Conservation (phyloP, 2,329 filamentous ascomycete genomes). For the Chaetomium strumarium region DNA sequence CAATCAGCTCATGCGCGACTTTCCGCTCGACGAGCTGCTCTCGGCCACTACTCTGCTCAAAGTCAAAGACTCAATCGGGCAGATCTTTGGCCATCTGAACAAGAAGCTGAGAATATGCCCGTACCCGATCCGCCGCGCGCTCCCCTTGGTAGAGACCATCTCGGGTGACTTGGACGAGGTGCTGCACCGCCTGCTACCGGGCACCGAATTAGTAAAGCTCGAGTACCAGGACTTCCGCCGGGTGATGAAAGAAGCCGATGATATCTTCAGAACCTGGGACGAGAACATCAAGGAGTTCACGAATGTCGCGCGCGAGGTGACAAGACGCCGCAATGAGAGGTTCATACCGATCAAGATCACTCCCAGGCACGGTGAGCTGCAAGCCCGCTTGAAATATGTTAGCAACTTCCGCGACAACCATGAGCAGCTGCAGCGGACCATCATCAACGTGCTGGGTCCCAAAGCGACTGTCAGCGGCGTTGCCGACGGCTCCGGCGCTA, state of each 20-base stretch:
- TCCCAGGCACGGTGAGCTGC: slow-evolving; percentile 79
- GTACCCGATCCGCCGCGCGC: slow-evolving; percentile 85
- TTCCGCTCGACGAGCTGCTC: slow-evolving; percentile 88
- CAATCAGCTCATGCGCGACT: slow-evolving; percentile 97
- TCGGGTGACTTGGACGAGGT: slow-evolving; percentile 86
- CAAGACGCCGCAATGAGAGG: slow-evolving; percentile 86
- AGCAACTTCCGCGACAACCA: slow-evolving; percentile 93
- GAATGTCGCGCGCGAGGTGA: slow-evolving; percentile 92
- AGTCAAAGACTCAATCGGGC: slow-evolving; percentile 77
- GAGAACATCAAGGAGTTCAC: slow-evolving; percentile 97
- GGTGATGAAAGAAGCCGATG: slow-evolving; percentile 76
- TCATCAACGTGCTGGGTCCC: slow-evolving; percentile 90
- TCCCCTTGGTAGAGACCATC: slow-evolving; percentile 94
- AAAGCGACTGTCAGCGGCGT: slow-evolving; percentile 52
- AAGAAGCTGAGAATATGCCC: slow-evolving; percentile 96
- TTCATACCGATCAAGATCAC: slow-evolving; percentile 98
- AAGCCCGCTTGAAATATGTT: slow-evolving; percentile 89
- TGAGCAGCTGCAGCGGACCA: slow-evolving; percentile 93
- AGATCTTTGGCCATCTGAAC: slow-evolving; percentile 93
- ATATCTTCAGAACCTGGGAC: slow-evolving; percentile 90
- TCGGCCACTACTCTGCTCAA: slow-evolving; percentile 87
- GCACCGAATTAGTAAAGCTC: slow-evolving; percentile 82
- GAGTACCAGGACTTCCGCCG: slow-evolving; percentile 85
- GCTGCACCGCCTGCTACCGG: slow-evolving; percentile 78
- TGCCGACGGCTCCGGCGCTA: slow-evolving; percentile 45